A percentile compares a stretch with the other conserved stretches of the same genome.
Conservation (phyloP, 2,329 filamentous ascomycete species). For the Atkinsonella texensis region DNA sequence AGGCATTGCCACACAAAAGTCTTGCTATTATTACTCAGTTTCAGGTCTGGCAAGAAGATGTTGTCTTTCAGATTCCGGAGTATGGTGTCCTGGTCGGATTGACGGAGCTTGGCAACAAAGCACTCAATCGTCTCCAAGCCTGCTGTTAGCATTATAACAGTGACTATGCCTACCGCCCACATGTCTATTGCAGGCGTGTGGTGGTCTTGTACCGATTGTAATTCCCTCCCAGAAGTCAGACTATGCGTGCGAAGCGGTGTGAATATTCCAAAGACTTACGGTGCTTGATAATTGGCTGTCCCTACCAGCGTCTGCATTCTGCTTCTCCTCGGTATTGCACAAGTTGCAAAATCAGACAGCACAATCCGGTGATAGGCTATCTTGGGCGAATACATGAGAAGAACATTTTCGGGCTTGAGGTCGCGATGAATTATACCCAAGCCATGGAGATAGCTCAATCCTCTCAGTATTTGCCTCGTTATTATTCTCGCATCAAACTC, state of each 20-base stretch:
- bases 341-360: slow-evolving; percentile 41
- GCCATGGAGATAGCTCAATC: slow-evolving; percentile 34
- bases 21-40: slow-evolving; percentile 15
- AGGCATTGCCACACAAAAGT: slow-evolving; percentile 22
- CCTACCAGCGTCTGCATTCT: slow-evolving; percentile 34
- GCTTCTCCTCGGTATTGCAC: slow-evolving; percentile 28
- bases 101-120: slow-evolving; percentile 15
- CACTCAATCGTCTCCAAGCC: slow-evolving; percentile 7
- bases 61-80: slow-evolving; percentile 8
- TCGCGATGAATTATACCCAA: slow-evolving; percentile 40
- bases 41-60: slow-evolving; percentile 8
- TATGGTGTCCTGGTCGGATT: slow-evolving; percentile 16
- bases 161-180: slow-evolving; percentile 39
- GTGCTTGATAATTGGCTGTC: slow-evolving; percentile 35
- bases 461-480: slow-evolving; percentile 34
- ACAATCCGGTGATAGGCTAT: slow-evolving; percentile 32
- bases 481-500: slow-evolving; percentile 34
- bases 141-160: slow-evolving; percentile 23
- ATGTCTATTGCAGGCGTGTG: slow-evolving; percentile 33
- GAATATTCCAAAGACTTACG: slow-evolving; percentile 26
- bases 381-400: slow-evolving; percentile 33
- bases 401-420: slow-evolving; percentile 42
- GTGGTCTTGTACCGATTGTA: slow-evolving; percentile 11
- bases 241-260: neutral
- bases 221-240: slow-evolving; percentile 24